Evolutionary conservation across 2,329 filamentous ascomycete species (phyloP).

Genomic region (Sarocladiaceae sp.): DNA sequence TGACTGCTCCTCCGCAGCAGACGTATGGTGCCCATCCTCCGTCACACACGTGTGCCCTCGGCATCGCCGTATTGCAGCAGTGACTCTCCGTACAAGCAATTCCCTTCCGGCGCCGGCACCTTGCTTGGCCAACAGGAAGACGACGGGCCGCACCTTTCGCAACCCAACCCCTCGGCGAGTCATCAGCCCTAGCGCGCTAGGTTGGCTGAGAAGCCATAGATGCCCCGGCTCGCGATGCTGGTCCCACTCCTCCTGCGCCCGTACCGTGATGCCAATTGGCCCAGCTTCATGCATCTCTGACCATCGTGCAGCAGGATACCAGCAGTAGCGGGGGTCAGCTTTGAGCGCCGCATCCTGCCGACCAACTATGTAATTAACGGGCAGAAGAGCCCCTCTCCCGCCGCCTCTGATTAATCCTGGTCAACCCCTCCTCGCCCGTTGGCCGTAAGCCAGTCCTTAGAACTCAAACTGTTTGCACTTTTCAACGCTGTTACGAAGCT

Average conservation of each 20-base stretch:
- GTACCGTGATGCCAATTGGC: background rate
- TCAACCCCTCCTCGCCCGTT: constrained; percentile 1
- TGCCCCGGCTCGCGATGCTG: background rate
- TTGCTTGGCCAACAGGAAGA: too few species aligned
- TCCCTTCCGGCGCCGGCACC: too few species aligned
- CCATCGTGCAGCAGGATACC: background rate
- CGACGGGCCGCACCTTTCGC: background rate
- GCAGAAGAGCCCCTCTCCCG: constrained; percentile 4
- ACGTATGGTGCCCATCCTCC: background rate
- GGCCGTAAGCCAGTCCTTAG: background rate
- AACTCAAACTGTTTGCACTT: too few species aligned
- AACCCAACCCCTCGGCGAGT: background rate
- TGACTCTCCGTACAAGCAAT: too few species aligned
- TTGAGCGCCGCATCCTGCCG: background rate
- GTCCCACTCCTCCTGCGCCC: constrained; percentile 5
- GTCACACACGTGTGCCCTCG: background rate
- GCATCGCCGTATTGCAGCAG: too few species aligned
- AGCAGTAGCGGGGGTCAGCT: background rate
- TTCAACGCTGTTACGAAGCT: too few species aligned
- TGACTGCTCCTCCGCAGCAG: too few species aligned
- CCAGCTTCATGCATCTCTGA: constrained; percentile 8
- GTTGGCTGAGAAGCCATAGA: background rate
- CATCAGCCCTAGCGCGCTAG: constrained; percentile 8
- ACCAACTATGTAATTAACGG: constrained; percentile 2
- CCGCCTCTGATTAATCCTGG: constrained; percentile 2